Evolutionary conservation across 179 eudicot genomes (phyloP), one percentile per base, ranked within the genome.

Genomic region (Monotropa hypopitys): DNA sequence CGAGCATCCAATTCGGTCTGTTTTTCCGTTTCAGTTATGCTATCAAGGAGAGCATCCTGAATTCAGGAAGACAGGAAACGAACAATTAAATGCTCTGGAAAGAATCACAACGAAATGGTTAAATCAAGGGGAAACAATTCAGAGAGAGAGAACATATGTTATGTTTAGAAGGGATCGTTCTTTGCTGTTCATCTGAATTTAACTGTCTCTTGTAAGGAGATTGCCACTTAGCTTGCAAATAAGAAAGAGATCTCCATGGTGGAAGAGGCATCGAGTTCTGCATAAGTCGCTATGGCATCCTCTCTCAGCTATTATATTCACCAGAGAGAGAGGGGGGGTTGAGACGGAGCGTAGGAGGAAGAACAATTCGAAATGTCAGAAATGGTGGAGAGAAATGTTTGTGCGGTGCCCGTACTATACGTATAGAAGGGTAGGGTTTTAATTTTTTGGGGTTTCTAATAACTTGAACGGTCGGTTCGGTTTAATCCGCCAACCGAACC

Each of bases 231-330:
- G 97, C 91, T 85, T 89, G 89, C 78, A 94, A 77, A 83, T 94
- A 94, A 72, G 90, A 90, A 0, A 94, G 90, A 21, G 97, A 90
- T 62, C 97, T 82, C 98, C 98, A 92, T n/a, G 96, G 98, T 13
- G 97, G 98, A 56, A 94, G 85, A 49, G 97, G 98, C 97, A 94
- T 94, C 0, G 90, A 89, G 86, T 94, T 92, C 82, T 94, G 91
- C 80, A 87, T 89, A 42, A 92, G 92, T n/a, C n/a, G n/a, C n/a
- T n/a, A n/a, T n/a, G n/a, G n/a, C n/a, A n/a, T n/a, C n/a, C n/a
- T n/a, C n/a, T n/a, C n/a, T n/a, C n/a, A n/a, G n/a, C n/a, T n/a
- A n/a, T n/a, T n/a, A n/a, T n/a, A n/a, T n/a, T n/a, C n/a, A n/a
- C n/a, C n/a, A n/a, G n/a, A n/a, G n/a, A n/a, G n/a, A n/a, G n/a